Evolutionary conservation across 1,284 basidiomycete genomes (phyloP), one percentile per base, ranked within the genome.

Genomic region (Fomitopsis betulina): DNA sequence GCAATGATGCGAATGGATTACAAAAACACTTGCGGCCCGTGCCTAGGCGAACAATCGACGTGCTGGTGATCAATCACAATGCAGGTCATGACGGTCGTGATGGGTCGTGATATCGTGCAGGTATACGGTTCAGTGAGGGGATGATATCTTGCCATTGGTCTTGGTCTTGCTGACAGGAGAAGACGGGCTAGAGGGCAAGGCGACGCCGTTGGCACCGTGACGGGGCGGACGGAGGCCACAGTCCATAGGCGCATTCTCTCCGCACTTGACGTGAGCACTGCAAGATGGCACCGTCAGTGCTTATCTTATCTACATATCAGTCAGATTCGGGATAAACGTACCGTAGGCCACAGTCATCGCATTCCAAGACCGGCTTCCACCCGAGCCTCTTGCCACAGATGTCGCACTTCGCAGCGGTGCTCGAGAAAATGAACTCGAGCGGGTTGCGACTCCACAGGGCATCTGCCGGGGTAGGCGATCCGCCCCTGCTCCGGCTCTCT

Each of bases 321-420:
- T n/a, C n/a, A n/a, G n/a, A n/a, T n/a, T n/a, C n/a, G n/a, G 6
- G 60, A 45, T 15, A 15, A 9, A 73, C 81, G 58, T 60, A 89
- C 86, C 82, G 77, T 62, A 89, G 69, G 21, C 85, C 84, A 73
- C 94, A 96, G 72, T 96, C 94, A 71, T 96, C 94, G 70, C 94
- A 96, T 67, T 92, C 86, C 32, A 96, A 73, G 32, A 89, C 84
- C 21, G 91, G 86, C 68, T 93, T 93, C 84, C 89, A 89, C 15
- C 93, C 92, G 50, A 96, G 77, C 53, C 89, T 77, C 77, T 94
- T 95, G 52, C 71, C 68, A 67, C 93, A 96, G 9, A 94, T 77
- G 68, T 91, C 89, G 67, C 93, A 96, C 69, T 89, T 93, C 45
- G 84, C 80, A 2, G 83, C 82, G 5, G 82, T 84, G 67, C 84